Conservation (phyloP, 2,329 filamentous ascomycete genomes). For the Scedosporium boydii region DNA sequence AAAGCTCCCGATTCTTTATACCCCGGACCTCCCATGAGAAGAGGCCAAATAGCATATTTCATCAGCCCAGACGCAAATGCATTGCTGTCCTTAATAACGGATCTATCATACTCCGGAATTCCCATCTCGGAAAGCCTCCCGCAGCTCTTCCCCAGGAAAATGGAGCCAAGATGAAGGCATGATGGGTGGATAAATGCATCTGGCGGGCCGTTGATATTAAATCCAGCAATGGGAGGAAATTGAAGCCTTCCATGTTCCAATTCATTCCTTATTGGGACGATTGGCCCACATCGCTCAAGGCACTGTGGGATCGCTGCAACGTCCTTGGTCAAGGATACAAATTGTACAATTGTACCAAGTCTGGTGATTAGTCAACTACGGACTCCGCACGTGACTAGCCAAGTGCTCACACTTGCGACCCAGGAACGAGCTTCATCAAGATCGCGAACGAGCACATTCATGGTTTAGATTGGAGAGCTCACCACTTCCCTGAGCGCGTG, state of each 20-base stretch:
- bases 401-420: too few relatives aligned
- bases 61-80: background rate
- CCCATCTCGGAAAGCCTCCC: background rate
- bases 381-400: too few relatives aligned
- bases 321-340: too few relatives aligned
- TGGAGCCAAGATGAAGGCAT: background rate
- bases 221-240: background rate
- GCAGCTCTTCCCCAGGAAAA: background rate
- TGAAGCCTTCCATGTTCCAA: background rate
- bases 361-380: too few relatives aligned
- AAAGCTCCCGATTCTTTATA: background rate
- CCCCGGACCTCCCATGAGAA: background rate
- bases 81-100: background rate
- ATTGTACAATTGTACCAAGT: too few relatives aligned
- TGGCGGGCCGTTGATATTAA: background rate
- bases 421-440: too few relatives aligned
- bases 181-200: background rate
- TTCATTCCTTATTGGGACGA: background rate
- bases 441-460: too few relatives aligned
- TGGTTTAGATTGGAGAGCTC: too few relatives aligned
- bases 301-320: too few relatives aligned
- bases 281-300: background rate
- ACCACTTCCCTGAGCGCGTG: too few relatives aligned
- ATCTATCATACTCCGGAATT: background rate
- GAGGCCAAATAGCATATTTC: slow-evolving; percentile 1